Conservation (phyloP, 1,284 basidiomycete species). For the Tetrapyrgos nigripes region DNA sequence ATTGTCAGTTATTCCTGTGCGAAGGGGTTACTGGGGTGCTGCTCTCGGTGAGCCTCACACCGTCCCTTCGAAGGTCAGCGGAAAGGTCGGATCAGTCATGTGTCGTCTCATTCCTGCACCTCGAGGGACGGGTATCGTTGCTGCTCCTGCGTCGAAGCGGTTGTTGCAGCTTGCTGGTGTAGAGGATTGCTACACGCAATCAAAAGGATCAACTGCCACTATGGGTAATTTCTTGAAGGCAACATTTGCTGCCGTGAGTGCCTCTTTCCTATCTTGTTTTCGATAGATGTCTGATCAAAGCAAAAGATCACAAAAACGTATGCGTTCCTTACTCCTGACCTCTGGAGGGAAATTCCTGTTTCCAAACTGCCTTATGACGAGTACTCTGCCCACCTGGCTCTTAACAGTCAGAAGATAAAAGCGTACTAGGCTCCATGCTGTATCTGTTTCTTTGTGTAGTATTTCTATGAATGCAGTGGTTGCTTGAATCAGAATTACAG, state of each 20-base stretch:
- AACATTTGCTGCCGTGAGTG: constrained; percentile 90
- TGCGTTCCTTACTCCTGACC: constrained; percentile 95
- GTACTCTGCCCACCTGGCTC: constrained; percentile 89
- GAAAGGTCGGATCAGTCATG: constrained; percentile 99
- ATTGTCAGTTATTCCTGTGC: constrained; percentile 94
- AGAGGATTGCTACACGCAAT: constrained; percentile 95
- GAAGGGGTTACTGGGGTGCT: constrained; percentile 99
- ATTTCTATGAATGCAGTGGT: constrained; percentile 17
- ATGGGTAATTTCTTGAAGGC: constrained; percentile 99
- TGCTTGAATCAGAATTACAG: not conserved
- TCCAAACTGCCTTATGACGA: constrained; percentile 94
- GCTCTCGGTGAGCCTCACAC: constrained; percentile 99
- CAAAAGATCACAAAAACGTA: constrained; percentile 95
- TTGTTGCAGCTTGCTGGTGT: constrained; percentile 98
- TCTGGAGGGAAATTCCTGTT: constrained; percentile 95
- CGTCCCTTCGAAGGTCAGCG: constrained; percentile 97
- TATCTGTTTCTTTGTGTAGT: constrained; percentile 20
- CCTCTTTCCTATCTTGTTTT: constrained; percentile 1
- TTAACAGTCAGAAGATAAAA: constrained; percentile 86
- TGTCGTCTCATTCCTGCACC: constrained; percentile 99
- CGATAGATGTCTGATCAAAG: constrained; percentile 11
- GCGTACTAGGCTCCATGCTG: constrained; percentile 63
- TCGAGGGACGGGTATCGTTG: constrained; percentile 99
- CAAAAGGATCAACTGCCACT: constrained; percentile 97
- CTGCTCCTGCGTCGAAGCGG: constrained; percentile 96